These are phyloP conservation scores for Umbilicus rupestris DNA, from an alignment of 164 flowering plant species.

Conservation along the genomic window DNA sequence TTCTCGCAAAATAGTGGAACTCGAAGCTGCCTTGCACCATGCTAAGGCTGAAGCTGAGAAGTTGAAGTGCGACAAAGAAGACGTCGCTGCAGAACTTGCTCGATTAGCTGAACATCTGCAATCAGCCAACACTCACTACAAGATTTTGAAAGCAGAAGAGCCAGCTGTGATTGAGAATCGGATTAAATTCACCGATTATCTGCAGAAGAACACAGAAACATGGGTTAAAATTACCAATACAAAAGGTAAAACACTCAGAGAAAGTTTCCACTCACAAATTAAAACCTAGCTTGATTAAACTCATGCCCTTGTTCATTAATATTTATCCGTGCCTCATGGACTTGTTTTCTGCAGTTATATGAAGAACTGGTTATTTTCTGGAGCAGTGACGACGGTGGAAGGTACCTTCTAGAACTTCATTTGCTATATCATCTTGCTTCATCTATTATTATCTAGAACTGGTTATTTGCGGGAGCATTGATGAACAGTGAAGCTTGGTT, in stretches of 20 bases:
- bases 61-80: background rate
- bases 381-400: too few relatives aligned
- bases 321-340: too few relatives aligned
- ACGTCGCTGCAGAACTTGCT: background rate
- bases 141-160: conserved; percentile 1
- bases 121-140: background rate
- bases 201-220: background rate
- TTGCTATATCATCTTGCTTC: too few relatives aligned
- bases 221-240: background rate
- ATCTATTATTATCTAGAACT: too few relatives aligned
- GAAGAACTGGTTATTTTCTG: too few relatives aligned
- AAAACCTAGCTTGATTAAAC: too few relatives aligned
- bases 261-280: too few relatives aligned
- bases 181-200: background rate
- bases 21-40: background rate
- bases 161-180: background rate
- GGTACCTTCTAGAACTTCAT: too few relatives aligned
- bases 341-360: too few relatives aligned
- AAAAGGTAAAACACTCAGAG: background rate
- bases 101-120: background rate
- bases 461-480: too few relatives aligned
- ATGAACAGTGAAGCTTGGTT: too few relatives aligned
- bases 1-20: background rate
- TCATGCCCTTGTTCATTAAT: too few relatives aligned
- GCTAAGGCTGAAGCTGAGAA: background rate